A percentile compares a stretch with the other conserved stretches of the same genome.
These are phyloP conservation scores for Colletotrichum falcatum DNA, from an alignment of 2,329 filamentous ascomycete species.

Conservation along the genomic window DNA sequence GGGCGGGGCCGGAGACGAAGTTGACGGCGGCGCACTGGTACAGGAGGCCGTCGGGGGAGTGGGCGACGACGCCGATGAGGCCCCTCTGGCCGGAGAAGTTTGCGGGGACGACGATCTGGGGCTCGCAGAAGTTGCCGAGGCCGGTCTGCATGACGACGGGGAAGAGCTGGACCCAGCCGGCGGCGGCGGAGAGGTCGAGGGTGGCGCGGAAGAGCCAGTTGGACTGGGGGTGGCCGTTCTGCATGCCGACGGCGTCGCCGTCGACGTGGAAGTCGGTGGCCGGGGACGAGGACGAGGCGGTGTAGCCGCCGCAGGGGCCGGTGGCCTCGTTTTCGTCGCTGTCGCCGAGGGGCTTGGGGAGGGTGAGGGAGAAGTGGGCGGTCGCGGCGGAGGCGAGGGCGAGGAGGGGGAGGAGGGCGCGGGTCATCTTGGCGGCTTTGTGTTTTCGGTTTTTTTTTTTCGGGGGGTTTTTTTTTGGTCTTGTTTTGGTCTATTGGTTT, in stretches of 20 bases:
- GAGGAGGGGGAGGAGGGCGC: constrained; percentile 50
- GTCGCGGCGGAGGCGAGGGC: constrained; percentile 54
- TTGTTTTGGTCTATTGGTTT: no score
- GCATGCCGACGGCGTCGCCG: constrained; percentile 64
- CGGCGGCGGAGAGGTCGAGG: constrained; percentile 58
- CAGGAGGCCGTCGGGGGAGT: constrained; percentile 66
- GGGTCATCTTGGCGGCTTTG: constrained; percentile 37
- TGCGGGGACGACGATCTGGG: constrained; percentile 59
- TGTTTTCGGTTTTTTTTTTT: neutral
- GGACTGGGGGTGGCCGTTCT: constrained; percentile 62
- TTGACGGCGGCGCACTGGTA: constrained; percentile 69
- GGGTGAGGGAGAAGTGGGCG: constrained; percentile 67
- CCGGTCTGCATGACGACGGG: constrained; percentile 67
- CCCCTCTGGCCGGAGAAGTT: constrained; percentile 66
- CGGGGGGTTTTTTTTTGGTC: neutral
- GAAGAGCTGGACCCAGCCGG: constrained; percentile 67
- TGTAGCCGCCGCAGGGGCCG: constrained; percentile 67
- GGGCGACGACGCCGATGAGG: constrained; percentile 63
- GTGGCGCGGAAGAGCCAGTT: constrained; percentile 71
- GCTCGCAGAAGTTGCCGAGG: constrained; percentile 66
- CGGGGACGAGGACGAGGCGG: constrained; percentile 56
- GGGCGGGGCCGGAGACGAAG: constrained; percentile 61
- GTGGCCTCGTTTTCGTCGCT: constrained; percentile 58
- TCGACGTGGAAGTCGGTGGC: constrained; percentile 66
- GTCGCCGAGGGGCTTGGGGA: constrained; percentile 60